A percentile compares a stretch with the other conserved stretches of the same genome.
These are phyloP conservation scores for Gastrodia elata DNA, from an alignment of 106 monocot genomes.

Conservation along the genomic window DNA sequence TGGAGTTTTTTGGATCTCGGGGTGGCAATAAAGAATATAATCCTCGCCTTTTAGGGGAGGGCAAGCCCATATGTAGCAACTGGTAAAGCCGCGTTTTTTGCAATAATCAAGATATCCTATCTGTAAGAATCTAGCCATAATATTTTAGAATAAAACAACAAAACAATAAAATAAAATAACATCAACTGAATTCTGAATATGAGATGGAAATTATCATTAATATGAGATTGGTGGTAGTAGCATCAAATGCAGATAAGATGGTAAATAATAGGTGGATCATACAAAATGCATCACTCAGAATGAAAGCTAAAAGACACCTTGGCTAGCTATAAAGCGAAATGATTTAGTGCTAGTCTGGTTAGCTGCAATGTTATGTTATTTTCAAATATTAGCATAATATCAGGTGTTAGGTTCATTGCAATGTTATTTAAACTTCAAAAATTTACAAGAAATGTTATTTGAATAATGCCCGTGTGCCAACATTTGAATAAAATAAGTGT, in stretches of 20 bases:
- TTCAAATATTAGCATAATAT: too few relatives aligned
- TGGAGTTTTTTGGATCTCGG: conserved; percentile 93
- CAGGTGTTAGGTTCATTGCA: too few relatives aligned
- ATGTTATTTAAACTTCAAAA: too few relatives aligned
- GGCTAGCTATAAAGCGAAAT: background rate
- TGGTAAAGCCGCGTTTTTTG: conserved; percentile 82
- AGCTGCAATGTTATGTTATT: too few relatives aligned
- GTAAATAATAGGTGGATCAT: too few relatives aligned
- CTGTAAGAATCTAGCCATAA: conserved; percentile 26
- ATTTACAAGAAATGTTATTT: too few relatives aligned
- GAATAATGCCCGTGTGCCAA: too few relatives aligned
- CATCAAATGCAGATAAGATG: background rate
- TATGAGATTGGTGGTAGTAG: background rate
- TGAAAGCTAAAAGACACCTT: background rate
- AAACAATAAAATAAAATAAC: background rate
- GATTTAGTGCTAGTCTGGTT: too few relatives aligned
- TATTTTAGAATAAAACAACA: background rate
- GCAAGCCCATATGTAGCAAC: conserved; percentile 97
- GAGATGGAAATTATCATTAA: background rate
- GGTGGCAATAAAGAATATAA: conserved; percentile 94
- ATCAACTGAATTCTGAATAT: background rate
- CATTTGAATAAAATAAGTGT: too few relatives aligned
- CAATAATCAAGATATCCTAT: conserved; percentile 96
- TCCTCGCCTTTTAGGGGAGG: conserved; percentile 94
- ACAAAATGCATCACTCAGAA: background rate